Conservation (phyloP, 331 rosid genomes). For the Dryas integrifolia region DNA sequence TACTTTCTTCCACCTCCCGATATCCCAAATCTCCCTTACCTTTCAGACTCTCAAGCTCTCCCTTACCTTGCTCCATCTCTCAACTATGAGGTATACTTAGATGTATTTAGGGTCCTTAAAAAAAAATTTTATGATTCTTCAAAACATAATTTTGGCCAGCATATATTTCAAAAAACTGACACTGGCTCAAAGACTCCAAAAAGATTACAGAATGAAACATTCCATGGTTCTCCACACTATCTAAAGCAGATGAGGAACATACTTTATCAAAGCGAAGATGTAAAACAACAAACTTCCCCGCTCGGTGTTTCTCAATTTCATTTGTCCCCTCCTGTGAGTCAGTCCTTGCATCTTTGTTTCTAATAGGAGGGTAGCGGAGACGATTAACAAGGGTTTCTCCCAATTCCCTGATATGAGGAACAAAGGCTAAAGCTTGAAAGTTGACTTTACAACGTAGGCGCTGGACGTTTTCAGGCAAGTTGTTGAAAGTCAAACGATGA, state of each 20-base stretch:
- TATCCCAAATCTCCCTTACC: no score
- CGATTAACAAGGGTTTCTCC: constrained; percentile 42
- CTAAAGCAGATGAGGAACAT: constrained; percentile 17
- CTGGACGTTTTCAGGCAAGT: constrained; percentile 44
- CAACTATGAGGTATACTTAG: no score
- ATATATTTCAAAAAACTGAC: background rate
- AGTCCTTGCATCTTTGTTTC: constrained; percentile 17
- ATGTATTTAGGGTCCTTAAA: background rate
- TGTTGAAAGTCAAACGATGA: constrained; percentile 45
- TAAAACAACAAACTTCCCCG: constrained; percentile 43
- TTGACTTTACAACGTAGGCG: constrained; percentile 50
- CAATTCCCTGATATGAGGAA: constrained; percentile 34
- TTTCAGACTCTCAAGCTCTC: no score
- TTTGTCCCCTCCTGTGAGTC: constrained; percentile 17
- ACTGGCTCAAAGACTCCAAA: background rate
- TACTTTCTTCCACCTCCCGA: no score
- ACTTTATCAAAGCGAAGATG: constrained; percentile 57
- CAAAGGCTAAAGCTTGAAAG: constrained; percentile 47
- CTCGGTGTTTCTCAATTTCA: constrained; percentile 22
- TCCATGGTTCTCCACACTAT: background rate
- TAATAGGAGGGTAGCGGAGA: constrained; percentile 31
- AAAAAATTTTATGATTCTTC: background rate
- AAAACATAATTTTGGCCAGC: background rate
- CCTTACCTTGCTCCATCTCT: no score
- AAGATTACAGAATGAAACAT: background rate